These are phyloP conservation scores for Coemansia sp. DNA, from an alignment of 192 early-diverging fungal species.

Conservation along the genomic window DNA sequence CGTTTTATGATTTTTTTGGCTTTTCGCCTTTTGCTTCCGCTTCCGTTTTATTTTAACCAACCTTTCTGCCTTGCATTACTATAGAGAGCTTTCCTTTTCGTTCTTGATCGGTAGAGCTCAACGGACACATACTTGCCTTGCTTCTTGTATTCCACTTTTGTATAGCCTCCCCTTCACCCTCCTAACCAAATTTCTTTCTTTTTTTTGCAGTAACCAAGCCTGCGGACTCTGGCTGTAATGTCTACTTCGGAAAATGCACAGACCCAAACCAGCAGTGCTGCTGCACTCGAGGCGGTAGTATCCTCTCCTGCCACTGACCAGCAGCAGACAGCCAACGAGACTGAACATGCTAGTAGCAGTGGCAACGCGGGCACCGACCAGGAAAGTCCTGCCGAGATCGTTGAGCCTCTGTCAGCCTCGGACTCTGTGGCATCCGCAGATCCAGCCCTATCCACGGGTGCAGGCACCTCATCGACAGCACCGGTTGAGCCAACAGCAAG, in stretches of 20 bases:
- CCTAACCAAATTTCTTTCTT: background rate
- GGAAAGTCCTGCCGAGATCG: background rate
- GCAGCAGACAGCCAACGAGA: background rate
- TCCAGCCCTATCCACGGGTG: background rate
- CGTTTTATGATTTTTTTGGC: background rate
- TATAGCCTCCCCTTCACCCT: background rate
- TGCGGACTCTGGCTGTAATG: constrained; percentile 16
- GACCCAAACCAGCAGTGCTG: constrained; percentile 8
- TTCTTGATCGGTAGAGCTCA: background rate
- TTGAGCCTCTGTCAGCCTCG: background rate
- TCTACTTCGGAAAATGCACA: constrained; percentile 15
- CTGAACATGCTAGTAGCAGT: background rate
- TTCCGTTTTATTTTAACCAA: constrained; percentile 3
- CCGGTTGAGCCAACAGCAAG: constrained; percentile 9
- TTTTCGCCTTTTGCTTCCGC: background rate
- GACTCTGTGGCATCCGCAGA: constrained; percentile 1
- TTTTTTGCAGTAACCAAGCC: background rate
- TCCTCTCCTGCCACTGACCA: background rate
- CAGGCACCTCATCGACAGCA: constrained; percentile 1
- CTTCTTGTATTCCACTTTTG: constrained; percentile 2
- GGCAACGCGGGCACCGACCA: background rate
- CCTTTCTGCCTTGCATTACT: background rate
- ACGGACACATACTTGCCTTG: constrained; percentile 2
- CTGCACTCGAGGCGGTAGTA: constrained; percentile 4
- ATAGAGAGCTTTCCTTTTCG: background rate